Conservation (phyloP, 2,329 filamentous ascomycete genomes). For the Colletotrichum orbiculare region DNA sequence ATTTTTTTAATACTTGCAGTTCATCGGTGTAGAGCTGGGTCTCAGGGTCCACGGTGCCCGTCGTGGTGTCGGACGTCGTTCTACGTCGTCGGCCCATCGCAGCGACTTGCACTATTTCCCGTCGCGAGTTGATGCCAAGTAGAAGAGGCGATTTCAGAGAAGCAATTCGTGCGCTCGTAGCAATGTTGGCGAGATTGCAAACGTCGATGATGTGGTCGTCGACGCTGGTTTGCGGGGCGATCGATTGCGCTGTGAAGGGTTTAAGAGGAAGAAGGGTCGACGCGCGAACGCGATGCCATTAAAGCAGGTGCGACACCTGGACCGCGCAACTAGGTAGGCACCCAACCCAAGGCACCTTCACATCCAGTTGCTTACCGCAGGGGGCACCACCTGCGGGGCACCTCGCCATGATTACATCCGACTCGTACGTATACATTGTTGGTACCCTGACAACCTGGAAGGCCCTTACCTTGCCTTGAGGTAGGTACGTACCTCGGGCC, state of each 20-base stretch:
- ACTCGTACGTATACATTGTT: background rate
- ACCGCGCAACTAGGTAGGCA: too few species aligned
- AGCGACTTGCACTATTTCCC: background rate
- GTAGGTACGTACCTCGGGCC: too few species aligned
- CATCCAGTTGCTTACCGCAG: background rate
- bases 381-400: conserved; percentile 26
- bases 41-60: conserved; percentile 53
- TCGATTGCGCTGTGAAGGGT: conserved; percentile 9
- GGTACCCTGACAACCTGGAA: too few species aligned
- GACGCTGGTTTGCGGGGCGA: conserved; percentile 14
- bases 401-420: background rate
- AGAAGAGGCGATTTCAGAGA: too few species aligned
- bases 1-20: conserved; percentile 47
- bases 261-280: background rate
- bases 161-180: background rate
- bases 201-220: background rate
- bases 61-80: conserved; percentile 57
- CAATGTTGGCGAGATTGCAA: background rate
- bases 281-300: conserved; percentile 33
- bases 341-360: background rate
- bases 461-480: too few species aligned
- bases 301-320: conserved; percentile 16
- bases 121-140: background rate
- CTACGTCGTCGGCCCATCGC: conserved; percentile 53
- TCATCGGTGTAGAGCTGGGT: conserved; percentile 48